Percentiles rank a stretch among this genome's conserved stretches.
These are phyloP conservation scores for Prototheca cutis DNA, from an alignment of 163 green algal genomes.

Conservation along the genomic window DNA sequence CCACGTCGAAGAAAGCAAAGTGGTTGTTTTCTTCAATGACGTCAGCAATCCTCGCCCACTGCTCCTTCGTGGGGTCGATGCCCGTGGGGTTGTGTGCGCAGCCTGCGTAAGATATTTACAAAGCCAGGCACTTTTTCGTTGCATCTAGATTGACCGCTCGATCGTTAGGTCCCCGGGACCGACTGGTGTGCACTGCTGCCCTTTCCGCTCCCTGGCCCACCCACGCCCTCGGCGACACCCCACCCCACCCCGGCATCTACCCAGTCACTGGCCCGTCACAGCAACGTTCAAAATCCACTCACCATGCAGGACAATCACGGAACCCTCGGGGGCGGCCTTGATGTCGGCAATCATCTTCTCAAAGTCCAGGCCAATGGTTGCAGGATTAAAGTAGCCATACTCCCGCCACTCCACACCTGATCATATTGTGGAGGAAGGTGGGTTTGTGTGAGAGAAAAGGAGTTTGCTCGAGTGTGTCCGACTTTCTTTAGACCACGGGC, in stretches of 20 bases:
- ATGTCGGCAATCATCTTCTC: conserved; percentile 87
- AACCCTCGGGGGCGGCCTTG: conserved; percentile 68
- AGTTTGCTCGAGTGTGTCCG: too few relatives aligned
- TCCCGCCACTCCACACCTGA: conserved; percentile 72
- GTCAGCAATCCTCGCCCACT: conserved; percentile 68
- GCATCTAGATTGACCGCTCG: too few relatives aligned
- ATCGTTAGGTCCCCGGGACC: too few relatives aligned
- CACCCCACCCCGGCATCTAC: too few relatives aligned
- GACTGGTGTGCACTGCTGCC: too few relatives aligned
- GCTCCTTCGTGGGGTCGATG: conserved; percentile 71
- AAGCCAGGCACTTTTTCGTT: too few relatives aligned
- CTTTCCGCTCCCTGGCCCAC: too few relatives aligned
- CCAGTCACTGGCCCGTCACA: too few relatives aligned
- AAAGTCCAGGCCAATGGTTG: conserved; percentile 91
- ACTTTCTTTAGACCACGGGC: background rate
- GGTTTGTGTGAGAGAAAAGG: background rate
- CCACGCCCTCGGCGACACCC: too few relatives aligned
- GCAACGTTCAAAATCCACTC: too few relatives aligned
- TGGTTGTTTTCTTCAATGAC: conserved; percentile 52
- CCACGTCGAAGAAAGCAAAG: conserved; percentile 84
- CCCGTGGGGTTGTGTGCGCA: conserved; percentile 87
- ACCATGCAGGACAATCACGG: conserved; percentile 90
- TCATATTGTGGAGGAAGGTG: too few relatives aligned
- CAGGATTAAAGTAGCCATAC: conserved; percentile 94
- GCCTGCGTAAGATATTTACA: too few relatives aligned